phyloP scores from a whole-genome alignment of 108 stramenopile species.

The Nannochloropsis granulata region DNA sequence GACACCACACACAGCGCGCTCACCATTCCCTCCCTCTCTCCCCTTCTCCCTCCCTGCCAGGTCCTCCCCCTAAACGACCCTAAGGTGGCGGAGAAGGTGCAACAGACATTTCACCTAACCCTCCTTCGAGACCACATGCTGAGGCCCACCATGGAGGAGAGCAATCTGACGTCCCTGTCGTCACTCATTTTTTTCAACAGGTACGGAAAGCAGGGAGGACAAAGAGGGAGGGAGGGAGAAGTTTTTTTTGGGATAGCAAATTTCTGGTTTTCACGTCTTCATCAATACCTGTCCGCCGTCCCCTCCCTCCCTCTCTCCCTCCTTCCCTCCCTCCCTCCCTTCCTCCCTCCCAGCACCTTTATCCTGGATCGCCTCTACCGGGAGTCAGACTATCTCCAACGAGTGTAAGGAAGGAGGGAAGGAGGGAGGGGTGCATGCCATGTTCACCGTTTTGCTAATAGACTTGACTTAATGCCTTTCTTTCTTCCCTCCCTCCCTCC shows the following conservation, averaged over 20 bases:
- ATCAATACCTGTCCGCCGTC: neutral
- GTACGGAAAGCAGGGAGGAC: neutral
- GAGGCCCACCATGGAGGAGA: slow-evolving; percentile 27
- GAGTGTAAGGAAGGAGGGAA: slow-evolving; percentile 5
- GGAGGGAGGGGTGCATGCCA: neutral
- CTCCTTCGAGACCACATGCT: slow-evolving; percentile 33
- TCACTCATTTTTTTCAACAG: slow-evolving; percentile 26
- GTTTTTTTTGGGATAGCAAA: neutral
- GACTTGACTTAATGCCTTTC: neutral
- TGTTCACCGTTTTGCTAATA: neutral
- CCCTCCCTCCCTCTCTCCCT: neutral
- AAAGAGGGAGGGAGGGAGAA: neutral
- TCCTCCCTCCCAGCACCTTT: neutral
- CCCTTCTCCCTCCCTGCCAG: neutral
- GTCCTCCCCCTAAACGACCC: slow-evolving; percentile 29
- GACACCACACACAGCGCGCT: no score
- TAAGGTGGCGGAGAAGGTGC: slow-evolving; percentile 22
- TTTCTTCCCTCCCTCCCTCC: neutral
- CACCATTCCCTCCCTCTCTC: neutral
- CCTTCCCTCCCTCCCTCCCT: neutral
- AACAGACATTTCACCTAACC: slow-evolving; percentile 36
- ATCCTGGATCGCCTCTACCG: slow-evolving; percentile 5
- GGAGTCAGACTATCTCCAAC: slow-evolving; percentile 15
- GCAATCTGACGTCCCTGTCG: slow-evolving; percentile 10
- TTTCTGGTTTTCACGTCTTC: no score